These are phyloP conservation scores for Pseudonitzschia multistriata DNA, from an alignment of 108 stramenopile species.

Conservation along the genomic window DNA sequence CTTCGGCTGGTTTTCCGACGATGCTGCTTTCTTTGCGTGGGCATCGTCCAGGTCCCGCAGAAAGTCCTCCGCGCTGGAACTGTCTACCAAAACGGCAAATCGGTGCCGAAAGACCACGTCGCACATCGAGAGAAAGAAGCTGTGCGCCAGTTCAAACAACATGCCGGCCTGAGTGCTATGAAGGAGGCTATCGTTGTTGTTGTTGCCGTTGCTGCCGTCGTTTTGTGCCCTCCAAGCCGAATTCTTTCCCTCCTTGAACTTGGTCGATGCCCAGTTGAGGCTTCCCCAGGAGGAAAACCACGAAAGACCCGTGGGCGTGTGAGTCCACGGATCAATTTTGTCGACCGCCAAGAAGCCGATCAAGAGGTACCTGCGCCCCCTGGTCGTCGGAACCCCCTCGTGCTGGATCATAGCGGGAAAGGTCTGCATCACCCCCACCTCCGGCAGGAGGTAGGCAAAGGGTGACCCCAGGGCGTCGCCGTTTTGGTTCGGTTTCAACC, in stretches of 20 bases:
- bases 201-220: neutral
- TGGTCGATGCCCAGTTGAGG: constrained; percentile 44
- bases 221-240: constrained; percentile 10
- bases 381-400: constrained; percentile 54
- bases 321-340: constrained; percentile 49
- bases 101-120: constrained; percentile 24
- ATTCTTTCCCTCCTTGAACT: constrained; percentile 39
- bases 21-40: neutral
- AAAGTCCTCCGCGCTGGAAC: constrained; percentile 14
- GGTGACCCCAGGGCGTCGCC: constrained; percentile 5
- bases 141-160: constrained; percentile 15
- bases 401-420: constrained; percentile 46
- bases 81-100: constrained; percentile 25
- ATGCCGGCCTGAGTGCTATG: constrained; percentile 7
- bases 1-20: neutral
- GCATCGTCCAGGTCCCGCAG: constrained; percentile 34
- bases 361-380: constrained; percentile 60
- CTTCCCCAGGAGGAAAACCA: constrained; percentile 57
- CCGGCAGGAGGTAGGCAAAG: constrained; percentile 48
- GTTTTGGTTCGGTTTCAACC: neutral
- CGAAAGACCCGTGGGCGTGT: constrained; percentile 34
- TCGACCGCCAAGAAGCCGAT: constrained; percentile 66
- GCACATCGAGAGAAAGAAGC: constrained; percentile 25
- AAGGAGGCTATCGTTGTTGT: too few species aligned
- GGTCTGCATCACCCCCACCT: constrained; percentile 47